Evolutionary conservation across 768 basidiomycete species (phyloP).

Genomic region (Naganishia vaughanmartiniae): DNA sequence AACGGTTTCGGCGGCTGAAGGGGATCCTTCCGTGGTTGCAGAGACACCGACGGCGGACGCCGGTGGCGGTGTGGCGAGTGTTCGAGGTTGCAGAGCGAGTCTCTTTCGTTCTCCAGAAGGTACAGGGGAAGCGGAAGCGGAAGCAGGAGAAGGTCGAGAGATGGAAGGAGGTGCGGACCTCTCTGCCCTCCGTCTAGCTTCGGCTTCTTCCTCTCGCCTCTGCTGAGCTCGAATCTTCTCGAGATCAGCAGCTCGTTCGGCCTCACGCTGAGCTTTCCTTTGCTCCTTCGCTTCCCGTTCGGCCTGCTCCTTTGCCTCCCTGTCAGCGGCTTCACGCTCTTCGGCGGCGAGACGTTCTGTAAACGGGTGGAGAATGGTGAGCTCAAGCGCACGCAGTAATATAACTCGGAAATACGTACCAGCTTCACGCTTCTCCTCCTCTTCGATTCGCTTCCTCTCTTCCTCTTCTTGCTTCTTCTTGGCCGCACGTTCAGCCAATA

Average conservation of each 20-base stretch:
- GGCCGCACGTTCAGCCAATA: conserved; percentile 64
- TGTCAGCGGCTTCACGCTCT: conserved; percentile 56
- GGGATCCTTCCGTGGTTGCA: conserved; percentile 25
- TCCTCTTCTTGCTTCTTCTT: conserved; percentile 56
- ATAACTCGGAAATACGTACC: conserved; percentile 40
- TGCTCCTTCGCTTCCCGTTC: conserved; percentile 46
- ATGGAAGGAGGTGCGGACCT: conserved; percentile 16
- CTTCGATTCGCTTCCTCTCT: conserved; percentile 52
- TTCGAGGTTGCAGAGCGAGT: conserved; percentile 6
- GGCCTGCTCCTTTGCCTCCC: conserved; percentile 66
- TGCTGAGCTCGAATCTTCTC: conserved; percentile 48
- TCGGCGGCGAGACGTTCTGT: conserved; percentile 33
- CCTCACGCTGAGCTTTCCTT: conserved; percentile 59
- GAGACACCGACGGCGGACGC: conserved; percentile 39
- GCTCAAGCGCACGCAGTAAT: conserved; percentile 13
- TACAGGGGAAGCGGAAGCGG: conserved; percentile 44
- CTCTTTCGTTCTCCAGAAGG: conserved; percentile 37
- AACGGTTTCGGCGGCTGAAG: conserved; percentile 23
- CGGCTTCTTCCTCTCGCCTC: conserved; percentile 53
- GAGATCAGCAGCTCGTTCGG: conserved; percentile 52
- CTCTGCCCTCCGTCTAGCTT: conserved; percentile 43
- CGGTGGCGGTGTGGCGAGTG: conserved; percentile 40
- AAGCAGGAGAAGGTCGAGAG: conserved; percentile 33
- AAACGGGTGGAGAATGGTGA: neutral
- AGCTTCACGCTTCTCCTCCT: conserved; percentile 39